A percentile compares a stretch with the other conserved stretches of the same genome.
phyloP scores from a whole-genome alignment of 768 basidiomycete species.

The Mycena sanguinolenta region DNA sequence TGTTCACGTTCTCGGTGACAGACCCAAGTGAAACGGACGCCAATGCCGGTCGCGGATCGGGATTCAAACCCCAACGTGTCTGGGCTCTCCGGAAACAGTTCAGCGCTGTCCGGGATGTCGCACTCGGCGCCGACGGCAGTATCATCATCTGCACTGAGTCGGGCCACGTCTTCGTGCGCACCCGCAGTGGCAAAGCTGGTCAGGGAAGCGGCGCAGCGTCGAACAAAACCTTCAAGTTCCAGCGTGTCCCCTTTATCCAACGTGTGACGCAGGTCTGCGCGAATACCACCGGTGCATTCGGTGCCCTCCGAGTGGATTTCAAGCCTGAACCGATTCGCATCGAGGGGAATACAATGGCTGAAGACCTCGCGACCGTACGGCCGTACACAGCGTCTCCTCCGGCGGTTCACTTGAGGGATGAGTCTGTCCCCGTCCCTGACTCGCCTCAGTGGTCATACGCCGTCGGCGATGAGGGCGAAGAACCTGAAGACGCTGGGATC shows the following conservation, averaged over 20 bases:
- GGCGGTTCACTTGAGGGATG: slow-evolving; percentile 29
- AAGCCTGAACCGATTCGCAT: slow-evolving; percentile 67
- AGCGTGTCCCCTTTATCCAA: slow-evolving; percentile 84
- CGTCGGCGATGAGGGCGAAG: slow-evolving; percentile 47
- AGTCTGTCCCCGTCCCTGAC: slow-evolving; percentile 4
- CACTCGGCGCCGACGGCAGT: slow-evolving; percentile 87
- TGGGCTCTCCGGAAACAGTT: slow-evolving; percentile 93
- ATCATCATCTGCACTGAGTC: slow-evolving; percentile 95
- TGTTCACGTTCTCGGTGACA: slow-evolving; percentile 82
- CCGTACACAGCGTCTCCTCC: slow-evolving; percentile 64
- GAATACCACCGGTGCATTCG: slow-evolving; percentile 90
- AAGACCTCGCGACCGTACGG: slow-evolving; percentile 75
- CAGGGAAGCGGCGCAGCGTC: slow-evolving; percentile 37
- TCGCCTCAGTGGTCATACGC: slow-evolving; percentile 20
- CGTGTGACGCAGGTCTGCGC: slow-evolving; percentile 88
- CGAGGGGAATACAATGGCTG: slow-evolving; percentile 67
- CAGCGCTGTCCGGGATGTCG: slow-evolving; percentile 91
- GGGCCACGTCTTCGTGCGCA: slow-evolving; percentile 92
- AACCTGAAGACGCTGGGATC: slow-evolving; percentile 53
- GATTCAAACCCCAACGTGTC: slow-evolving; percentile 86
- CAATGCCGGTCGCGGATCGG: slow-evolving; percentile 44
- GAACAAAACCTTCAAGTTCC: slow-evolving; percentile 79
- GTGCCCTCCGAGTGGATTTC: slow-evolving; percentile 84
- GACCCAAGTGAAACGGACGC: slow-evolving; percentile 48
- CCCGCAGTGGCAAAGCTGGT: slow-evolving; percentile 60